These are phyloP conservation scores for Aphanomyces invadans DNA, from an alignment of 352 stramenopile species.

Conservation along the genomic window DNA sequence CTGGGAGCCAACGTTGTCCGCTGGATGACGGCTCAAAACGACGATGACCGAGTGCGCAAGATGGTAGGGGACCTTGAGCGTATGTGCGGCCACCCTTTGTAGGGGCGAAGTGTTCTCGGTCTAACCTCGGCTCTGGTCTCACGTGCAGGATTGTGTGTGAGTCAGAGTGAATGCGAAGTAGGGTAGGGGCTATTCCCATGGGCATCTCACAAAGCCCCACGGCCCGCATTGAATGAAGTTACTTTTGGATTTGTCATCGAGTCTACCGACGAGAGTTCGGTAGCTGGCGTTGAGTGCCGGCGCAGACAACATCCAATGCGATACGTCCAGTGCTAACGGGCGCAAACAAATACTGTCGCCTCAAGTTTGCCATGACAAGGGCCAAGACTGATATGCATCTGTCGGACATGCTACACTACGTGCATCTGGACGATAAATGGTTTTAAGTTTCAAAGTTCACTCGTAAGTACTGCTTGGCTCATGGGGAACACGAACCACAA, in stretches of 20 bases:
- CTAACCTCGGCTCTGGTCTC: background rate
- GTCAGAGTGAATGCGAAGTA: background rate
- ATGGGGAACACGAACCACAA: no score
- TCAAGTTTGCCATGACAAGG: no score
- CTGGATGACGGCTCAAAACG: conserved; percentile 25
- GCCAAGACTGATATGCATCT: no score
- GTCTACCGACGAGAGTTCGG: background rate
- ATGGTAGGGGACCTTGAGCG: background rate
- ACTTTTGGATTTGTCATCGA: background rate
- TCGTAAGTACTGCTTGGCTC: no score
- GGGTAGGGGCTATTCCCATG: background rate
- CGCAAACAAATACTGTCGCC: no score
- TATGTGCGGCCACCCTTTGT: background rate
- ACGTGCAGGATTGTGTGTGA: background rate
- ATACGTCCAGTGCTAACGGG: no score
- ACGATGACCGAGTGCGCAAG: background rate
- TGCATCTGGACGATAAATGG: no score
- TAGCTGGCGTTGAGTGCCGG: background rate
- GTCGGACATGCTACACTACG: no score
- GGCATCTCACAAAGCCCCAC: no score
- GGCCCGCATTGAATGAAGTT: background rate
- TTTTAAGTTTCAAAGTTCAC: no score
- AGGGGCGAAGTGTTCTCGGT: background rate
- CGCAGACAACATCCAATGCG: background rate
- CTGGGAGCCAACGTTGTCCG: conserved; percentile 25